Evolutionary conservation across 371 early-diverging fungal genomes (phyloP).

Genomic region (Parasitella parasitica): DNA sequence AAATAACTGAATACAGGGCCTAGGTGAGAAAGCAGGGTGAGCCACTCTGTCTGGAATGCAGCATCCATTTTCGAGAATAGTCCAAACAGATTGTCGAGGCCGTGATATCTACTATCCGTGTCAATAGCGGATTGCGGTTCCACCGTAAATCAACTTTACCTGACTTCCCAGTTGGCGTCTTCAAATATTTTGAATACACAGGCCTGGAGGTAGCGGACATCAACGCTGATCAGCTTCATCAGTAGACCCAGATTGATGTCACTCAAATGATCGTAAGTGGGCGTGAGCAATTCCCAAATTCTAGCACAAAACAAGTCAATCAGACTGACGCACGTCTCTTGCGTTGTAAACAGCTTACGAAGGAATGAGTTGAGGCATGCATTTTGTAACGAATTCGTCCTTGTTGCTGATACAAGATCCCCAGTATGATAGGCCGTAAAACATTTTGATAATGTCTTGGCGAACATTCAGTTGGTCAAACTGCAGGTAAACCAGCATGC

Average conservation of each 20-base stretch:
- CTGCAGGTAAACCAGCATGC: conserved; percentile 36
- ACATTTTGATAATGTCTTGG: conserved; percentile 38
- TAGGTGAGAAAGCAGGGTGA: conserved; percentile 43
- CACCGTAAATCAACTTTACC: too few species aligned
- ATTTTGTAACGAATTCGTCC: conserved; percentile 32
- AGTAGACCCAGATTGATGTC: conserved; percentile 38
- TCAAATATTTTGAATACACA: conserved; percentile 48
- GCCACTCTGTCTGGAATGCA: conserved; percentile 49
- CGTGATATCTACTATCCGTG: conserved; percentile 44
- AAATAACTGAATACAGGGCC: conserved; percentile 55
- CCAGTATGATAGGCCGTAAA: conserved; percentile 45
- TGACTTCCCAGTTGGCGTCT: conserved; percentile 49
- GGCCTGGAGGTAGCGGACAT: conserved; percentile 39
- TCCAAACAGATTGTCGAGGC: conserved; percentile 52
- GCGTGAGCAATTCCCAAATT: conserved; percentile 48
- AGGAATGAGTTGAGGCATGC: conserved; percentile 36
- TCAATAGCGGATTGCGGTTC: too few species aligned
- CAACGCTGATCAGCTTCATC: conserved; percentile 46
- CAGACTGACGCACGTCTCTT: background rate
- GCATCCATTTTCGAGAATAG: conserved; percentile 58
- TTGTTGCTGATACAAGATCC: conserved; percentile 37
- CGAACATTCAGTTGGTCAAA: conserved; percentile 39
- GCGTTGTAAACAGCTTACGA: conserved; percentile 24
- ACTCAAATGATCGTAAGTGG: conserved; percentile 38
- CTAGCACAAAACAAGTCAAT: conserved; percentile 20